These are phyloP conservation scores for Hyphopichia pseudoburtonii DNA, from an alignment of 1,139 yeast genomes.

Conservation along the genomic window DNA sequence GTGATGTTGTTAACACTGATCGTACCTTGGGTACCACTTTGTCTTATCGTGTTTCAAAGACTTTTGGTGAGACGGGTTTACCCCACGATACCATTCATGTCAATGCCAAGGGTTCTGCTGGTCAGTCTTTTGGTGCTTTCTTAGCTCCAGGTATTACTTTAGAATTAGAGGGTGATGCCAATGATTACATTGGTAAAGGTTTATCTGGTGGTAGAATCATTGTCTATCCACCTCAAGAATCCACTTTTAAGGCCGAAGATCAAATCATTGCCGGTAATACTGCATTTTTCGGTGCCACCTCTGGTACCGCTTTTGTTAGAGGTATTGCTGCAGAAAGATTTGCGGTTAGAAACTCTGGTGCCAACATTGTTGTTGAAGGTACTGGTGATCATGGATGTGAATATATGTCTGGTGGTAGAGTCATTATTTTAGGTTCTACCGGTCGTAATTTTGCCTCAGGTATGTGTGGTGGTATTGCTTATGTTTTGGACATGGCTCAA, in stretches of 20 bases:
- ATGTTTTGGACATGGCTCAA: conserved; percentile 93
- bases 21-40: conserved; percentile 94
- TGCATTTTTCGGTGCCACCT: conserved; percentile 96
- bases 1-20: conserved; percentile 91
- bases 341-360: conserved; percentile 98
- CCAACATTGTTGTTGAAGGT: conserved; percentile 94
- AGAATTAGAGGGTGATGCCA: conserved; percentile 95
- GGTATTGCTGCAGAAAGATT: conserved; percentile 99
- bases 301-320: conserved; percentile 89
- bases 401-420: conserved; percentile 99
- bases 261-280: conserved; percentile 97
- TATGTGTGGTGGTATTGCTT: conserved; percentile 99
- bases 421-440: conserved; percentile 85
- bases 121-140: conserved; percentile 98
- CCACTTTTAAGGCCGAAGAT: conserved; percentile 89
- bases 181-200: conserved; percentile 97
- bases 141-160: conserved; percentile 94
- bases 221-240: conserved; percentile 85
- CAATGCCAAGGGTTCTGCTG: conserved; percentile 89
- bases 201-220: conserved; percentile 92
- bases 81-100: conserved; percentile 97
- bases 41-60: conserved; percentile 90
- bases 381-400: conserved; percentile 99
- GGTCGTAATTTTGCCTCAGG: conserved; percentile 98
- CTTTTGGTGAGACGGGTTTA: conserved; percentile 88